A percentile compares a stretch with the other conserved stretches of the same genome.
These are phyloP conservation scores for Sporothrix mexicana DNA, from an alignment of 2,329 filamentous ascomycete species.

Conservation along the genomic window DNA sequence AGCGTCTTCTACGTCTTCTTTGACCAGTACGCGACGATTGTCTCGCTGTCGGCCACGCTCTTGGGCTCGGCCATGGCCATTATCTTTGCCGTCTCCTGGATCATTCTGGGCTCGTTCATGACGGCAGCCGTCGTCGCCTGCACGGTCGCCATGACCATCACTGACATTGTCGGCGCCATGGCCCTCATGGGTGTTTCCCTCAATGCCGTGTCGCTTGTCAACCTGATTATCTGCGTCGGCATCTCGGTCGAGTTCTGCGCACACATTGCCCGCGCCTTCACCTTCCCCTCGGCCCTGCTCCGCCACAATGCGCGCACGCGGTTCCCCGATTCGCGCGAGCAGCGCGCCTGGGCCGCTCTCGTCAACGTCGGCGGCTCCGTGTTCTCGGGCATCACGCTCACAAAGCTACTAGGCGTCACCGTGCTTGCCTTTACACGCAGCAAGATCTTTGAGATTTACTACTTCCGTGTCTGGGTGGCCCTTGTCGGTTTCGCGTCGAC, in stretches of 20 bases:
- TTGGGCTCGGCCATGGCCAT: constrained; percentile 83
- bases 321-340: constrained; percentile 76
- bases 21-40: constrained; percentile 90
- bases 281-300: constrained; percentile 83
- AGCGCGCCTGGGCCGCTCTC: constrained; percentile 87
- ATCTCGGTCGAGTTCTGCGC: constrained; percentile 98
- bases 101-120: constrained; percentile 81
- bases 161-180: constrained; percentile 96
- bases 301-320: constrained; percentile 80
- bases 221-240: constrained; percentile 94
- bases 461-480: constrained; percentile 95
- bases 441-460: constrained; percentile 99
- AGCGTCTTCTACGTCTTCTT: constrained; percentile 99
- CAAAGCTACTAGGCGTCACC: constrained; percentile 88
- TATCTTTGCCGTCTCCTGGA: constrained; percentile 78
- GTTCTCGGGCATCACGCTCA: constrained; percentile 94
- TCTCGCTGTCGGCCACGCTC: constrained; percentile 77
- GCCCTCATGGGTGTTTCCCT: constrained; percentile 84
- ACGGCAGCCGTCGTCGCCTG: constrained; percentile 83
- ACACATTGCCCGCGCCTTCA: constrained; percentile 93
- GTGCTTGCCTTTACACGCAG: constrained; percentile 93
- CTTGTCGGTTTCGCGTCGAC: constrained; percentile 87
- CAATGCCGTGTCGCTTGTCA: constrained; percentile 94
- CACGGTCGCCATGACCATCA: constrained; percentile 90
- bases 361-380: constrained; percentile 95